Percentiles rank a stretch among this genome's conserved stretches.
phyloP scores from a whole-genome alignment of 1,139 yeast species.

The Hanseniaspora sp. region DNA sequence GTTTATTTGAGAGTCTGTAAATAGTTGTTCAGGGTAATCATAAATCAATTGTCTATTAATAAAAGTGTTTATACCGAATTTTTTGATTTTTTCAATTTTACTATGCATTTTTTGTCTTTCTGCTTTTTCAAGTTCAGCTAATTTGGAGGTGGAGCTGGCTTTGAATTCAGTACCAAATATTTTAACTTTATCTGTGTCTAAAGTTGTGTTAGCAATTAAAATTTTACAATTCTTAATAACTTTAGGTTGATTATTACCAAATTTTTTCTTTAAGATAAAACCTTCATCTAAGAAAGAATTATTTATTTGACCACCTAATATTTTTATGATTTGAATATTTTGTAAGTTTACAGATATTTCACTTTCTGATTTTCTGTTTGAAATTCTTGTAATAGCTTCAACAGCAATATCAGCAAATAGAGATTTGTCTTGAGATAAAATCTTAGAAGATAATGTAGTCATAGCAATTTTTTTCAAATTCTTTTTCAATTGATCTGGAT shows the following conservation, averaged over 20 bases:
- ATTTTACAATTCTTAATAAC: slow-evolving; percentile 72
- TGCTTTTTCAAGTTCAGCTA: slow-evolving; percentile 92
- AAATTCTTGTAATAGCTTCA: slow-evolving; percentile 81
- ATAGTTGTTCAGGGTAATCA: slow-evolving; percentile 94
- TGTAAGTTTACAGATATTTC: slow-evolving; percentile 45
- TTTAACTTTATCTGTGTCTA: slow-evolving; percentile 96
- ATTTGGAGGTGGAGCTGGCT: slow-evolving; percentile 87
- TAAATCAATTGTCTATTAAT: slow-evolving; percentile 92
- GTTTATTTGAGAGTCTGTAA: slow-evolving; percentile 76
- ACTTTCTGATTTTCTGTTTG: background rate
- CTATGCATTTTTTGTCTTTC: slow-evolving; percentile 86
- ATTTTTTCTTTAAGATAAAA: slow-evolving; percentile 76
- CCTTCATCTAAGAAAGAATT: slow-evolving; percentile 96
- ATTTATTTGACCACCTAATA: slow-evolving; percentile 80
- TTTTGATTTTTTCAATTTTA: slow-evolving; percentile 78
- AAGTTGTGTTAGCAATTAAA: slow-evolving; percentile 85
- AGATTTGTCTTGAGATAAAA: slow-evolving; percentile 87
- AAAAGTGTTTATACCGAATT: slow-evolving; percentile 75
- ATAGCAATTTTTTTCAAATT: slow-evolving; percentile 81
- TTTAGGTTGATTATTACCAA: slow-evolving; percentile 92
- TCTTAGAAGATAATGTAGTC: slow-evolving; percentile 88
- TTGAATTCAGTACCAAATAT: slow-evolving; percentile 96
- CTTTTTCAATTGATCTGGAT: slow-evolving; percentile 58
- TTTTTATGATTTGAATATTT: slow-evolving; percentile 86
- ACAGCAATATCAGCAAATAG: slow-evolving; percentile 84